Evolutionary conservation across 176 grass and related monocot genomes (phyloP).

Genomic region (Rhynchospora breviuscula): DNA sequence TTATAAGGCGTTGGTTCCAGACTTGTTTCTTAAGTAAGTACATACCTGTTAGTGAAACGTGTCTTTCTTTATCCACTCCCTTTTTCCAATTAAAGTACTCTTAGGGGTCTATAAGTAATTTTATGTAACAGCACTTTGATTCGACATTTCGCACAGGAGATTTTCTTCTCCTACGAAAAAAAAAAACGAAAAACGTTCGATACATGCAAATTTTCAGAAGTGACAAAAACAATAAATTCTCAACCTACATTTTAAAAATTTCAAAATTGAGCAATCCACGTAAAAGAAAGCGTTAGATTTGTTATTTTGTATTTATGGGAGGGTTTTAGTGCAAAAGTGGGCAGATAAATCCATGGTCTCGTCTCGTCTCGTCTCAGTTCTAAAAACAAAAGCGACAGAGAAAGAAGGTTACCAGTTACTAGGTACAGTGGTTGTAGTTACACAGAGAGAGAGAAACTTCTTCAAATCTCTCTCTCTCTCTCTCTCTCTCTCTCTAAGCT

Average conservation of each 20-base stretch:
- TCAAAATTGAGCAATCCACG: not conserved
- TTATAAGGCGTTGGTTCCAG: conserved; percentile 21
- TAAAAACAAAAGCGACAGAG: conserved; percentile 23
- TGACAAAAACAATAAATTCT: not conserved
- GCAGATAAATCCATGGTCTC: conserved; percentile 21
- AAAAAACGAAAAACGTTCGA: not conserved
- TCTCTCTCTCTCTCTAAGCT: conserved; percentile 17
- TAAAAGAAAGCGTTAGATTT: not conserved
- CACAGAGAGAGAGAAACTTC: conserved; percentile 18
- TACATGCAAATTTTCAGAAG: not conserved
- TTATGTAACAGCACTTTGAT: not conserved
- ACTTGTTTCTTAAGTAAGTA: conserved; percentile 31
- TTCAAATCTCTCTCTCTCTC: conserved; percentile 24
- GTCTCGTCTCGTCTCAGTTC: conserved; percentile 2
- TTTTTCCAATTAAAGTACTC: not conserved
- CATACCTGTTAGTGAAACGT: conserved; percentile 11
- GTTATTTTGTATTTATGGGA: not conserved
- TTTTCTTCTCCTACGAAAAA: not conserved
- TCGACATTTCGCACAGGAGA: not conserved
- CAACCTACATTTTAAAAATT: not conserved
- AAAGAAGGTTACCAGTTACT: conserved; percentile 19
- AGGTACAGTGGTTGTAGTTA: conserved; percentile 23
- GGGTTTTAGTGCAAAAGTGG: not conserved
- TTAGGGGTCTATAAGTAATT: not conserved
- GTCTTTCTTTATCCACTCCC: not conserved